Base-by-base conservation (phyloP, 2,329 filamentous ascomycete species). In the Cladobotryum protrusum region DNA sequence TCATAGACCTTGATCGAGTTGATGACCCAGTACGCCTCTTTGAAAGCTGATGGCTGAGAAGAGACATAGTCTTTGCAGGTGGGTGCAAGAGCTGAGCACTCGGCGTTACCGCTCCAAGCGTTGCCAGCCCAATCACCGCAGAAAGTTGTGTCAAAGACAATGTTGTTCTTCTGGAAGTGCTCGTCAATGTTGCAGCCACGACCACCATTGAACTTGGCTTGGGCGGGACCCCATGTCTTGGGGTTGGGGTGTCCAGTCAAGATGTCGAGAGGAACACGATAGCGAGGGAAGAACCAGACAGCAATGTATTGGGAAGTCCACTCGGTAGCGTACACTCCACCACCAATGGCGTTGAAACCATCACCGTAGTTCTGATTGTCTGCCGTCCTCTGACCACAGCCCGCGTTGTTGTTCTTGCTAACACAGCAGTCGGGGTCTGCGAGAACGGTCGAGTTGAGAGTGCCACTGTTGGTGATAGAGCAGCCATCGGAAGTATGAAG, bases 51-150 rank as follows among this genome's bases (percentile, higher is more conserved):
- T 0, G 89, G 86, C 66, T 91, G 87, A 57, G 77, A 72, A 48
- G 75, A 74, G 18, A 95, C 90, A 64, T 82, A 95, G 19, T 81
- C 79, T 24, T 83, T 63, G 72, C 91, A 96, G 1, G 82, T 83
- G 36, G 68, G 54, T 0, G 81, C 86, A 56, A 81, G 73, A 37
- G 76, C 68, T 1, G 75, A 69, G 66, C 87, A 91, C 40, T 77
- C 75, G 4, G 67, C 54, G 52, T 83, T 75, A 32, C 65, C 61
- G 44, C 62, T 60, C 85, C 86, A 95, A 33, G 83, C 81, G 4
- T 56, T 50, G 19, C 88, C 88, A 7, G 90, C 90, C 90, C 90
- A 96, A 62, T 86, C 81, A 17, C 91, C 91, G 67, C 91, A 96
- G 66, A 95, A 89, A 5, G 86, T 87, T 1, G 84, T 93, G 69